Percentiles rank a stretch among this genome's conserved stretches.
These are phyloP conservation scores for Dictyostelium intermedium DNA, from an alignment of 78 protist species.

Conservation along the genomic window DNA sequence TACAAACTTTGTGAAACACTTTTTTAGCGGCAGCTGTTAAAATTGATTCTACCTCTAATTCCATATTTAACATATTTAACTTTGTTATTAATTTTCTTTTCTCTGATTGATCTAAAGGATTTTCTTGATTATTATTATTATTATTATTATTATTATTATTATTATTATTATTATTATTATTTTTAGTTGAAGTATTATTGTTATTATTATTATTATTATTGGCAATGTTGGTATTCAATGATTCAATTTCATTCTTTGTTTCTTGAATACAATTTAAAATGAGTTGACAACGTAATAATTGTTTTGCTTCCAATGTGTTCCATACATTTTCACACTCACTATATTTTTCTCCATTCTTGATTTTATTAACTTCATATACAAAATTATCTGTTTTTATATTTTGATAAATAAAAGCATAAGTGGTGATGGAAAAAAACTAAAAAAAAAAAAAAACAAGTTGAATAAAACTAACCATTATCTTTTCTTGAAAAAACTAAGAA, in stretches of 20 bases:
- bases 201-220: not conserved
- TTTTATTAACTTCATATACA: constrained; percentile 54
- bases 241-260: constrained; percentile 20
- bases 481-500: constrained; percentile 39
- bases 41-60: constrained; percentile 18
- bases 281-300: constrained; percentile 1
- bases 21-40: not conserved
- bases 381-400: constrained; percentile 11
- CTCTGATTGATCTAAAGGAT: not conserved
- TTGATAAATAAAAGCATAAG: too few species aligned
- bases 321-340: constrained; percentile 44
- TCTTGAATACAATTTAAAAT: constrained; percentile 37
- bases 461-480: not conserved
- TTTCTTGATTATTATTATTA: not conserved
- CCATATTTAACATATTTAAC: constrained; percentile 37
- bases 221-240: not conserved
- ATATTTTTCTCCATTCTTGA: not conserved
- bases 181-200: too few species aligned
- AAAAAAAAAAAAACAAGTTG: not conserved
- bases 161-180: not conserved
- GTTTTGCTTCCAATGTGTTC: not conserved
- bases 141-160: not conserved
- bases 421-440: not conserved
- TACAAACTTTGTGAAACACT: constrained; percentile 49
- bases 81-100: constrained; percentile 2